Conservation (phyloP, 768 basidiomycete genomes). For the Nidularia sp. region DNA sequence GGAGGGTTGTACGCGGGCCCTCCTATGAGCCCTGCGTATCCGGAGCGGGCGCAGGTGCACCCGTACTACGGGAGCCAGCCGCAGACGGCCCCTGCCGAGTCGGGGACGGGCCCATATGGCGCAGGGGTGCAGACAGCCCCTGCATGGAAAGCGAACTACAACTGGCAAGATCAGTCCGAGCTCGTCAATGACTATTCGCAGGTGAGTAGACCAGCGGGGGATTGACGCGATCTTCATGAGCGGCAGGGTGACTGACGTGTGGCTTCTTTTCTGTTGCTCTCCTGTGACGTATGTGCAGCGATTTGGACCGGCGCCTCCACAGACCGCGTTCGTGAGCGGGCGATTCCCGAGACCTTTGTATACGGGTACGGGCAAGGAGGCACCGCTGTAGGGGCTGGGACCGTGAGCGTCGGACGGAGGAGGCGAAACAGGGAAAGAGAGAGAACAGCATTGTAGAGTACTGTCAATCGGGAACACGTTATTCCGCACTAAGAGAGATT, state of each 20-base stretch:
- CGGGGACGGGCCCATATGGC: not conserved
- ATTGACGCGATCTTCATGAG: too few relatives aligned
- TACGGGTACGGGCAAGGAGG: not conserved
- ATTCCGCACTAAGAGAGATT: too few relatives aligned
- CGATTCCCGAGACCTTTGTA: conserved; percentile 4
- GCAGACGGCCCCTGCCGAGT: not conserved
- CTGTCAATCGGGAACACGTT: too few relatives aligned
- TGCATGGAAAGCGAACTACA: not conserved
- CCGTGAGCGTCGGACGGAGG: not conserved
- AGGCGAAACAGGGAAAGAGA: too few relatives aligned
- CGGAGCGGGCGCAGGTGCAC: not conserved
- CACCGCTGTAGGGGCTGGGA: not conserved
- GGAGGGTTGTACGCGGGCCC: not conserved
- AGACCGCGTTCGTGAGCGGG: conserved; percentile 1
- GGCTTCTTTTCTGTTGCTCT: not conserved
- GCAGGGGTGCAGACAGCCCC: not conserved
- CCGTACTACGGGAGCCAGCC: conserved; percentile 1
- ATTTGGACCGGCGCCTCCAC: not conserved
- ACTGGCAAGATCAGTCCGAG: not conserved
- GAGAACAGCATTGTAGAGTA: too few relatives aligned
- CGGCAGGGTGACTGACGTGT: not conserved
- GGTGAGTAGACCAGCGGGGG: not conserved
- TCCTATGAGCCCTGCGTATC: not conserved
- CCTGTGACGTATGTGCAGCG: not conserved
- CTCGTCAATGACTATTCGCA: not conserved